phyloP scores from a whole-genome alignment of 257 asterid genomes.

The Fraxinus quadrangulata region DNA sequence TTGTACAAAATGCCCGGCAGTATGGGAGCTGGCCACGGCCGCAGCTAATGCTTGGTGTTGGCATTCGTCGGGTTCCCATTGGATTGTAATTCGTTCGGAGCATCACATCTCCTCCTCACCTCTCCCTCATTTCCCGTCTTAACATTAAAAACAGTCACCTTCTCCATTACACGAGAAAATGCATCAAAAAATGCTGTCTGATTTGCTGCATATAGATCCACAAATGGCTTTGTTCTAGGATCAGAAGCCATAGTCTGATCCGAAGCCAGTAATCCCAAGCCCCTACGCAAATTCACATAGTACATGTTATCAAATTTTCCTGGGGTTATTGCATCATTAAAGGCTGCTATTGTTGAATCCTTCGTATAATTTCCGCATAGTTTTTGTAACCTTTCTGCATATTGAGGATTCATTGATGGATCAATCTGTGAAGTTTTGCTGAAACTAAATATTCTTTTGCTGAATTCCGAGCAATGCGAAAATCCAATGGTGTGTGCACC shows the following conservation, averaged over 20 bases:
- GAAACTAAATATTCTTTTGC: conserved; percentile 53
- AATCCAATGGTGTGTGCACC: conserved; percentile 92
- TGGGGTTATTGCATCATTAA: conserved; percentile 76
- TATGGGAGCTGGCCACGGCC: not conserved
- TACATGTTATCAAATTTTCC: conserved; percentile 83
- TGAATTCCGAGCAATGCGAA: conserved; percentile 74
- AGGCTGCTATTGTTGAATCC: conserved; percentile 54
- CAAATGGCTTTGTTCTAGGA: conserved; percentile 65
- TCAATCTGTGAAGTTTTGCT: conserved; percentile 40
- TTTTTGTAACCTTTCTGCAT: conserved; percentile 43
- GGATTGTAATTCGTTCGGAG: conserved; percentile 34
- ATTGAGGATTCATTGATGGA: conserved; percentile 61
- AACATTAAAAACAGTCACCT: conserved; percentile 43
- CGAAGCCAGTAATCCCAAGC: conserved; percentile 60
- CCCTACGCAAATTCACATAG: conserved; percentile 50
- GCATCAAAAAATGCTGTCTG: conserved; percentile 58
- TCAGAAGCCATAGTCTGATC: conserved; percentile 61
- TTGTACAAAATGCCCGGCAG: not conserved
- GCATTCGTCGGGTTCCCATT: not conserved
- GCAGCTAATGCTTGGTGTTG: not conserved
- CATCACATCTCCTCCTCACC: conserved; percentile 83
- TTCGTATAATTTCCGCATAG: conserved; percentile 51
- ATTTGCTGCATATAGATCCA: conserved; percentile 68
- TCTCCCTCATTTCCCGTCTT: conserved; percentile 71
- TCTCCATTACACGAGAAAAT: conserved; percentile 65